Evolutionary conservation across 257 asterid genomes (phyloP).

Genomic region (Nicotiana otophora): DNA sequence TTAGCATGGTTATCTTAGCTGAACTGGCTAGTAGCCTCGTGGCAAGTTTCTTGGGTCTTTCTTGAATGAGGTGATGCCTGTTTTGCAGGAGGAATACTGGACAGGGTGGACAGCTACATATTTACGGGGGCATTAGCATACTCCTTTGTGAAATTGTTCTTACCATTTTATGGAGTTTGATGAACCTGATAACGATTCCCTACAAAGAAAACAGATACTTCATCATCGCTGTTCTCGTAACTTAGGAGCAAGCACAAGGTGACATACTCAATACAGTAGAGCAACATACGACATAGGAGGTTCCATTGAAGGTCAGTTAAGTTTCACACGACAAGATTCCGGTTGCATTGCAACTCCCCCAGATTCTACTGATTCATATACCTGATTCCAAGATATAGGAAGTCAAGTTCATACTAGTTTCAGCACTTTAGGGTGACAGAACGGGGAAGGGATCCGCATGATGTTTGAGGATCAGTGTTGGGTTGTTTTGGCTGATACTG

Average conservation of each 20-base stretch:
- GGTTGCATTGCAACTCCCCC: conserved; percentile 4
- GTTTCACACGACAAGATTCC: not conserved
- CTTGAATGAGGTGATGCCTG: not conserved
- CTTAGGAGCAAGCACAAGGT: conserved; percentile 3
- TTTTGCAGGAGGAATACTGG: conserved; percentile 83
- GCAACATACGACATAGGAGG: not conserved
- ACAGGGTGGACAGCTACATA: conserved; percentile 88
- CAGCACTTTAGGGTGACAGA: not conserved
- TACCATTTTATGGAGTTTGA: conserved; percentile 78
- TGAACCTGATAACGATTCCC: not conserved
- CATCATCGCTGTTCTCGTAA: not conserved
- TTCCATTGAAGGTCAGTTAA: not conserved
- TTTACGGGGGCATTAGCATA: conserved; percentile 89
- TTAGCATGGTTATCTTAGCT: not conserved
- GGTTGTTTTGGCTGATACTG: not conserved
- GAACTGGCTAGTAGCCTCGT: not conserved
- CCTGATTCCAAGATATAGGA: not conserved
- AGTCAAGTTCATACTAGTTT: not conserved
- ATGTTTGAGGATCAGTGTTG: conserved; percentile 3
- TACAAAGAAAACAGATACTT: not conserved
- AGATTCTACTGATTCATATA: conserved; percentile 16
- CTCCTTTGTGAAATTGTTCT: conserved; percentile 73
- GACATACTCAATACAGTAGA: conserved; percentile 2
- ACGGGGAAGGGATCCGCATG: not conserved
- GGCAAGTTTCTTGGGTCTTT: not conserved